These are phyloP conservation scores for Lolium perenne DNA, from an alignment of 176 grass and related monocot genomes.

Conservation along the genomic window DNA sequence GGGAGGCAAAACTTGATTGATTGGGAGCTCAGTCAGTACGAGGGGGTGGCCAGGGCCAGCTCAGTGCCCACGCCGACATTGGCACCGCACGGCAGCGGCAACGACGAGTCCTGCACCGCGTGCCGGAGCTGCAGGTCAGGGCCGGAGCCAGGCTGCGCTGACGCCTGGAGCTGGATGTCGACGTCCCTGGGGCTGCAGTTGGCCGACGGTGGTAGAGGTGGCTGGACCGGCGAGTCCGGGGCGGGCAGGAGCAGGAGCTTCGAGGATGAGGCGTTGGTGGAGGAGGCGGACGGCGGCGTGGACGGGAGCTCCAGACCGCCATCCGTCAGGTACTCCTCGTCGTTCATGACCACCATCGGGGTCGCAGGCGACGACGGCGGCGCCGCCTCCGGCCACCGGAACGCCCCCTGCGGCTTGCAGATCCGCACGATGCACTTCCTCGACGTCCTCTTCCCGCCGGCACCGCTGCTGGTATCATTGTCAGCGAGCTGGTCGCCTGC, in stretches of 20 bases:
- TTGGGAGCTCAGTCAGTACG: conserved; percentile 13
- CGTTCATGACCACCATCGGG: conserved; percentile 45
- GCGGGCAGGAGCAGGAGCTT: conserved; percentile 53
- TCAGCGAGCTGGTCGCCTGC: conserved; percentile 5
- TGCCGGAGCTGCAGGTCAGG: conserved; percentile 25
- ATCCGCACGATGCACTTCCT: conserved; percentile 58
- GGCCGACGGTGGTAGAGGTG: background rate
- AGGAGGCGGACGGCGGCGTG: conserved; percentile 55
- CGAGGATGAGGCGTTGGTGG: conserved; percentile 49
- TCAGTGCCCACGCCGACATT: conserved; percentile 45
- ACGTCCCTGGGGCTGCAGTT: background rate
- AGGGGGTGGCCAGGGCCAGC: conserved; percentile 54
- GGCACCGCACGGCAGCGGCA: background rate
- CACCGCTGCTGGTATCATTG: background rate
- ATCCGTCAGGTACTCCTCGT: conserved; percentile 49
- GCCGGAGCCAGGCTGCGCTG: background rate
- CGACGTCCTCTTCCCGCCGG: conserved; percentile 27
- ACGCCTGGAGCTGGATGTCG: background rate
- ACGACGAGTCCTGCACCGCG: conserved; percentile 25
- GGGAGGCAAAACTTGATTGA: conserved; percentile 16
- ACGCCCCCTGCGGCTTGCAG: conserved; percentile 53
- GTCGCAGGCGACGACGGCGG: background rate
- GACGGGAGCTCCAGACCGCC: conserved; percentile 38
- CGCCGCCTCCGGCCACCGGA: conserved; percentile 57
- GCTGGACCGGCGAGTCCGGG: conserved; percentile 44